Evolutionary conservation across 768 basidiomycete species (phyloP).

Genomic region (Naganishia friedmannii): DNA sequence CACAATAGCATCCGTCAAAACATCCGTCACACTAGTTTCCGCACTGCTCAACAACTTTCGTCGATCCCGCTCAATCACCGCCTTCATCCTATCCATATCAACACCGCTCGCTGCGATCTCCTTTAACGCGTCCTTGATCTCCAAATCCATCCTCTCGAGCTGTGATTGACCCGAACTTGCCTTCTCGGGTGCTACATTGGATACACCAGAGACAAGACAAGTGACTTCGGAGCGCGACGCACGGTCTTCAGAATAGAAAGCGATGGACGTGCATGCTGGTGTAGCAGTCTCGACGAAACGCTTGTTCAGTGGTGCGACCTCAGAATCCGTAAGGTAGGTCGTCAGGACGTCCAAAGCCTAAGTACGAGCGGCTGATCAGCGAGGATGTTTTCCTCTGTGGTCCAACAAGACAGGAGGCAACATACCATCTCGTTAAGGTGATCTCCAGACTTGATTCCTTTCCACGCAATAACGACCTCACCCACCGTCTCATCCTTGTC

Average conservation of each 20-base stretch:
- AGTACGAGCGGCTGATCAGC: conserved; percentile 31
- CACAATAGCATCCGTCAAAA: conserved; percentile 43
- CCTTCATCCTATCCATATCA: conserved; percentile 84
- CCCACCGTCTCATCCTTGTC: conserved; percentile 90
- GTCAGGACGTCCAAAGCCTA: conserved; percentile 80
- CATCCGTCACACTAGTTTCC: conserved; percentile 43
- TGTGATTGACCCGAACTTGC: conserved; percentile 54
- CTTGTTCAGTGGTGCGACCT: conserved; percentile 59
- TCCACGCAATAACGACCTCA: conserved; percentile 71
- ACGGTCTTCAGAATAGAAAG: conserved; percentile 72
- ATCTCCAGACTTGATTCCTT: conserved; percentile 71
- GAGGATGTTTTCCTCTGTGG: neutral
- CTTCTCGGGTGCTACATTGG: conserved; percentile 52
- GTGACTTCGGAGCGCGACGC: conserved; percentile 70
- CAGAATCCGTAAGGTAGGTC: conserved; percentile 75
- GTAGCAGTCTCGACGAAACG: conserved; percentile 87
- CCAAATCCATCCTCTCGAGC: conserved; percentile 68
- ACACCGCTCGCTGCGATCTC: conserved; percentile 71
- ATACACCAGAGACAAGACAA: conserved; percentile 78
- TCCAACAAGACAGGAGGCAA: neutral
- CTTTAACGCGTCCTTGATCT: conserved; percentile 66
- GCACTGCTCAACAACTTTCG: conserved; percentile 62
- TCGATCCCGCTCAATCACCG: conserved; percentile 81
- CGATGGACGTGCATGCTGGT: conserved; percentile 77
- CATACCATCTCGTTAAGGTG: conserved; percentile 70